phyloP scores from a whole-genome alignment of 805 yeast genomes.

The Ogataea polymorpha region DNA sequence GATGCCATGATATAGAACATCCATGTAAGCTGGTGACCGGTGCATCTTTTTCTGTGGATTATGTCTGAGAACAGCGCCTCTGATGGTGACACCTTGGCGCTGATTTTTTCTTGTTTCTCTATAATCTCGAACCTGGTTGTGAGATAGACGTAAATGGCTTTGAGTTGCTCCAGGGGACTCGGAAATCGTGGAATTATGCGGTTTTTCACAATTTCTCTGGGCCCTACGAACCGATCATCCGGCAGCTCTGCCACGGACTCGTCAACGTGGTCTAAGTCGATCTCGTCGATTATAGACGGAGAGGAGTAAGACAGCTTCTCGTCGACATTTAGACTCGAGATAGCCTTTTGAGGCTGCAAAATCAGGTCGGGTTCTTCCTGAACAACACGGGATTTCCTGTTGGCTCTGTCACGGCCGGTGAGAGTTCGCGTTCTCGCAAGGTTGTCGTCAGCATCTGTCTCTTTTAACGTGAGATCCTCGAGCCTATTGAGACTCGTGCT shows the following conservation, averaged over 20 bases:
- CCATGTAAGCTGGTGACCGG: constrained; percentile 66
- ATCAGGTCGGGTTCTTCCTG: constrained; percentile 59
- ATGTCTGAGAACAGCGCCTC: constrained; percentile 26
- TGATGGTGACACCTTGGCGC: constrained; percentile 31
- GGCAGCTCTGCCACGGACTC: constrained; percentile 36
- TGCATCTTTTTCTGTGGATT: constrained; percentile 26
- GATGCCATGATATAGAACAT: constrained; percentile 71
- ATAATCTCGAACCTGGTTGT: constrained; percentile 54
- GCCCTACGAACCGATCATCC: constrained; percentile 41
- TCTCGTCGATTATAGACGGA: constrained; percentile 19
- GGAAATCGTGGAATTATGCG: constrained; percentile 51
- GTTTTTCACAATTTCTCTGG: constrained; percentile 52
- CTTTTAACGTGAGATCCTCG: constrained; percentile 28
- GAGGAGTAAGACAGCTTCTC: constrained; percentile 29
- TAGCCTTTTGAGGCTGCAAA: constrained; percentile 56
- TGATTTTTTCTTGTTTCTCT: constrained; percentile 34
- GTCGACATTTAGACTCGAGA: constrained; percentile 44
- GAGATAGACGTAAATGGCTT: constrained; percentile 64
- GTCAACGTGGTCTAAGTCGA: constrained; percentile 41
- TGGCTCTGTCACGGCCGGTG: constrained; percentile 63
- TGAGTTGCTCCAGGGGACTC: constrained; percentile 54
- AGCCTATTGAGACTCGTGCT: constrained; percentile 21
- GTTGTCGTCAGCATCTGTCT: constrained; percentile 32
- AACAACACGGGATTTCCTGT: constrained; percentile 62
- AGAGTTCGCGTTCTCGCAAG: constrained; percentile 71